phyloP scores from a whole-genome alignment of 23 red algal genomes.

The Gracilaria gracilis region DNA sequence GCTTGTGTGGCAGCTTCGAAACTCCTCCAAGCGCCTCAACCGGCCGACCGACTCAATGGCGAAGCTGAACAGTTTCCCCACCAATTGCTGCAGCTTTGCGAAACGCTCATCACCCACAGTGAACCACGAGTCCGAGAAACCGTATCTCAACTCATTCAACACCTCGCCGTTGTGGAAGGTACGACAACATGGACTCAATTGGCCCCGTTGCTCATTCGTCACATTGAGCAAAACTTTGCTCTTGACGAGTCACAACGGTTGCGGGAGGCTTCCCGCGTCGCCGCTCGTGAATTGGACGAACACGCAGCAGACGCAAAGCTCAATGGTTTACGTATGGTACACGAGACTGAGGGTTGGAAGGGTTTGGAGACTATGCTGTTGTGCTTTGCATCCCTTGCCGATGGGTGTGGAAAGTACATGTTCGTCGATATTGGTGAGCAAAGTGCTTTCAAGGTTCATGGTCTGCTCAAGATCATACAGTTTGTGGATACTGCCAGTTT shows the following conservation, averaged over 20 bases:
- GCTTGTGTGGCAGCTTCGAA: conserved; percentile 5
- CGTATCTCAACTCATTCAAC: conserved; percentile 24
- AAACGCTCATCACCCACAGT: conserved; percentile 31
- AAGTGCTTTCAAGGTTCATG: conserved; percentile 29
- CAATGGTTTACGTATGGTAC: conserved; percentile 62
- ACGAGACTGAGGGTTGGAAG: conserved; percentile 89
- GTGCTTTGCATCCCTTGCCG: conserved; percentile 42
- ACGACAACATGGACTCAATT: conserved; percentile 38
- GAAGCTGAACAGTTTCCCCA: background rate
- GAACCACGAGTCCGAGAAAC: conserved; percentile 62
- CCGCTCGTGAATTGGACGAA: conserved; percentile 43
- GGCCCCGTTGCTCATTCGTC: conserved; percentile 7
- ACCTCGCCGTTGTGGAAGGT: conserved; percentile 30
- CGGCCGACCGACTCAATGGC: background rate
- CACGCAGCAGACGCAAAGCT: conserved; percentile 49
- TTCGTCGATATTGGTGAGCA: conserved; percentile 31
- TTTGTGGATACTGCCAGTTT: conserved; percentile 31
- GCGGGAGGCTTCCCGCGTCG: conserved; percentile 68
- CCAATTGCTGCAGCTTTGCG: background rate
- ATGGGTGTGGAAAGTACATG: conserved; percentile 60
- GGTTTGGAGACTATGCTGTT: conserved; percentile 75
- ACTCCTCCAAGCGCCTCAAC: background rate
- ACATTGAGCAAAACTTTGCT: conserved; percentile 45
- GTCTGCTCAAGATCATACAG: conserved; percentile 7
- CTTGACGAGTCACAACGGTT: conserved; percentile 65